Conservation (phyloP, 2,329 filamentous ascomycete species). For the Leptographium lundbergii region DNA sequence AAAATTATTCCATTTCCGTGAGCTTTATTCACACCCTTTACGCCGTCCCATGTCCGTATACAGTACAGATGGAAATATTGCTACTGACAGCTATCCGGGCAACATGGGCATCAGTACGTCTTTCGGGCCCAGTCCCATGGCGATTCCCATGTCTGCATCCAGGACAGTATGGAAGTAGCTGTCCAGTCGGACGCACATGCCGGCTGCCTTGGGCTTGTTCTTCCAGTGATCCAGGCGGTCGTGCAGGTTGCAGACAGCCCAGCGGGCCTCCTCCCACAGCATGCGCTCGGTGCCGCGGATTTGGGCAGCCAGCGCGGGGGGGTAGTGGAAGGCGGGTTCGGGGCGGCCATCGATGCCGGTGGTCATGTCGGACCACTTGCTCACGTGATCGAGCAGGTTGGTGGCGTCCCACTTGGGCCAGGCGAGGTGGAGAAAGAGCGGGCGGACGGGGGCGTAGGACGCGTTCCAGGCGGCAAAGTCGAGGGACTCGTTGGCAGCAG, state of each 20-base stretch:
- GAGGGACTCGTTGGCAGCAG: neutral
- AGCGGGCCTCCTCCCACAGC: constrained; percentile 20
- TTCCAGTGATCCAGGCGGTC: constrained; percentile 10
- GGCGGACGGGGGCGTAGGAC: constrained; percentile 7
- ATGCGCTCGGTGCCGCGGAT: constrained; percentile 21
- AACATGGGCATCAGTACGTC: constrained; percentile 5
- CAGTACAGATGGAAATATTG: too few species aligned
- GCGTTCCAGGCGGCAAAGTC: constrained; percentile 1
- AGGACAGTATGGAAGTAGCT: constrained; percentile 3
- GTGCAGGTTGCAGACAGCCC: constrained; percentile 17
- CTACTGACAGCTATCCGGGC: neutral
- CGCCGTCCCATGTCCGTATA: neutral
- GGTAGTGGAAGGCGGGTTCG: constrained; percentile 19
- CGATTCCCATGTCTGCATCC: neutral
- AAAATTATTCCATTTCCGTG: neutral
- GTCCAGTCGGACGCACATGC: constrained; percentile 2
- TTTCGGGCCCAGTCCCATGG: constrained; percentile 1
- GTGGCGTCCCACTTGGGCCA: constrained; percentile 22
- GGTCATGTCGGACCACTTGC: constrained; percentile 13
- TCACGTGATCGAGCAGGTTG: constrained; percentile 12
- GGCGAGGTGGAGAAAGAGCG: constrained; percentile 23
- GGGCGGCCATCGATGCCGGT: constrained; percentile 13
- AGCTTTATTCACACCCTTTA: neutral
- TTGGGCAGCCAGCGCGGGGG: constrained; percentile 12
- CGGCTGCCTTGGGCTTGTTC: neutral